phyloP scores from a whole-genome alignment of 257 asterid species.

The Solanum pennellii region DNA sequence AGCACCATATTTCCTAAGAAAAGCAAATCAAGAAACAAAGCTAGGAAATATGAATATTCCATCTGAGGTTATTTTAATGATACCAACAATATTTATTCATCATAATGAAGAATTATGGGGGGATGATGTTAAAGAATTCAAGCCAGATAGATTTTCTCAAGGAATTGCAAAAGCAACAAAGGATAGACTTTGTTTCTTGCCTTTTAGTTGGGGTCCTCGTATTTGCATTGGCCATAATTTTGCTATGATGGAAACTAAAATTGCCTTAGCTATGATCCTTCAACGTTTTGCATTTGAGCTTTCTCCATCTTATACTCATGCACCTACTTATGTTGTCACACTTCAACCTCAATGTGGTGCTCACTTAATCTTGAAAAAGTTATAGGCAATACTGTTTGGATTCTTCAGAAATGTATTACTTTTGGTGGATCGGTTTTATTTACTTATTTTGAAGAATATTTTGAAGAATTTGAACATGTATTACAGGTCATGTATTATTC shows the following conservation, averaged over 20 bases:
- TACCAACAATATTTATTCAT: conserved; percentile 30
- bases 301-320: conserved; percentile 38
- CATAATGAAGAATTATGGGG: conserved; percentile 36
- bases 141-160: conserved; percentile 35
- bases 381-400: neutral
- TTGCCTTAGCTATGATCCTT: conserved; percentile 26
- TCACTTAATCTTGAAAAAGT: conserved; percentile 9
- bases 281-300: conserved; percentile 24
- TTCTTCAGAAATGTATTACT: neutral
- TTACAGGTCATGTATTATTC: neutral
- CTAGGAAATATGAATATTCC: conserved; percentile 35
- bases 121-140: conserved; percentile 35
- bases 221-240: conserved; percentile 37
- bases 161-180: conserved; percentile 40
- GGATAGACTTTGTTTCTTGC: conserved; percentile 21
- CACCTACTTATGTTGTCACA: conserved; percentile 30
- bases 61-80: conserved; percentile 15
- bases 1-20: conserved; percentile 11
- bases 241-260: conserved; percentile 36
- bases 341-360: conserved; percentile 39
- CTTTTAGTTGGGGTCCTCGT: conserved; percentile 44
- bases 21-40: conserved; percentile 19
- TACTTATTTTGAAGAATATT: neutral
- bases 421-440: rapidly evolving
- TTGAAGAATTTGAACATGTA: neutral